Percentiles rank a stretch among this genome's conserved stretches.
Evolutionary conservation across 2,329 filamentous ascomycete genomes (phyloP).

Genomic region (Epichloe glyceriae): DNA sequence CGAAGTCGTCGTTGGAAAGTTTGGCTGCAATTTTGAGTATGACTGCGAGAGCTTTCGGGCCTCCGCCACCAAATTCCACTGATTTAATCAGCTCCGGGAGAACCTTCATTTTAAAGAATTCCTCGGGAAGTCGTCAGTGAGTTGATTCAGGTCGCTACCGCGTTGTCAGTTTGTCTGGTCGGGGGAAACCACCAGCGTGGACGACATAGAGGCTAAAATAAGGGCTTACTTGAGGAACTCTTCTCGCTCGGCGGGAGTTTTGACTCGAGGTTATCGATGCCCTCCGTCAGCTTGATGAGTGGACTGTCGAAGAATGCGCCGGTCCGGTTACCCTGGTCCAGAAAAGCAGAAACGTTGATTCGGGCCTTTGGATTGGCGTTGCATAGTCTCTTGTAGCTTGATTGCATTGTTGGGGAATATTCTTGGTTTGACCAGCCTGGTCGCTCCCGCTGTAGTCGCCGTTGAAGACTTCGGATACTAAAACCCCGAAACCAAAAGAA

Average conservation of each 20-base stretch:
- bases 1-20: conserved; percentile 80
- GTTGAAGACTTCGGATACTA: conserved; percentile 89
- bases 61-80: conserved; percentile 94
- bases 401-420: conserved; percentile 80
- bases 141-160: conserved; percentile 58
- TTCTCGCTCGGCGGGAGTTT: conserved; percentile 71
- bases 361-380: conserved; percentile 83
- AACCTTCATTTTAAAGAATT: conserved; percentile 96
- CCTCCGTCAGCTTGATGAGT: conserved; percentile 82
- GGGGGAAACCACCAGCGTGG: conserved; percentile 3
- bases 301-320: conserved; percentile 89
- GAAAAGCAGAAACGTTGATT: conserved; percentile 69
- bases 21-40: conserved; percentile 88
- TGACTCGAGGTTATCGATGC: conserved; percentile 84
- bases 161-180: conserved; percentile 15
- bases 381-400: conserved; percentile 78
- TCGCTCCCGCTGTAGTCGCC: conserved; percentile 64
- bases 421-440: conserved; percentile 74
- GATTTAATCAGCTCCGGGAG: conserved; percentile 93
- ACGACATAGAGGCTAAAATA: conserved; percentile 11
- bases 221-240: conserved; percentile 56
- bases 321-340: conserved; percentile 73
- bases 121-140: conserved; percentile 90
- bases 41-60: conserved; percentile 75
- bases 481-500: conserved; percentile 70